phyloP scores from a whole-genome alignment of 106 monocot genomes.

The Dendrobium officinale region DNA sequence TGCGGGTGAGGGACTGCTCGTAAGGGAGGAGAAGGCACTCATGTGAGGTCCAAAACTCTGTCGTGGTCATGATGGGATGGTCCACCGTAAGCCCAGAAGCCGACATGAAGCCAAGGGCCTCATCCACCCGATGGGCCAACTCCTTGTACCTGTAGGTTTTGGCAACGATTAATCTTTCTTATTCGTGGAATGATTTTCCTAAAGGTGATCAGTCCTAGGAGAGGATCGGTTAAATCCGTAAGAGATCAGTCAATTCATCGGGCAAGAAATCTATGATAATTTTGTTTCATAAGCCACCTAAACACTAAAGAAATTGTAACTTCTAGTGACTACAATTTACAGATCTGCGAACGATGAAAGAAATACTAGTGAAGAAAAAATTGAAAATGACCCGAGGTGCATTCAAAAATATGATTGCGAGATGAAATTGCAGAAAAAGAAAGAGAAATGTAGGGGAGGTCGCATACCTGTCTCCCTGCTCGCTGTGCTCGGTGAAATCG shows the following conservation, averaged over 20 bases:
- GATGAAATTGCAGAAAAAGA: too few species aligned
- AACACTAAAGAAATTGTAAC: too few species aligned
- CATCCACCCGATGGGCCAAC: slow-evolving; percentile 58
- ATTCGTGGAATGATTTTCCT: background rate
- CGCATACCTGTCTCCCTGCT: slow-evolving; percentile 22
- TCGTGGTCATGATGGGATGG: slow-evolving; percentile 64
- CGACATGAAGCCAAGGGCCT: slow-evolving; percentile 64
- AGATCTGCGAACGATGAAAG: too few species aligned
- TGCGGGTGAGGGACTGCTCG: slow-evolving; percentile 60
- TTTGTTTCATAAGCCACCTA: too few species aligned
- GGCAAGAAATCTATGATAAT: too few species aligned
- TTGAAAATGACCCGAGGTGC: too few species aligned
- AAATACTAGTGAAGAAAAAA: too few species aligned
- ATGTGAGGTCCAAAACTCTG: slow-evolving; percentile 72
- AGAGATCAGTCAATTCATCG: too few species aligned
- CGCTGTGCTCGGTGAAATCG: slow-evolving; percentile 28
- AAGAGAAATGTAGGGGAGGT: too few species aligned
- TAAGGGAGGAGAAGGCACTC: slow-evolving; percentile 75
- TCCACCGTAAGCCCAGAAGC: slow-evolving; percentile 56
- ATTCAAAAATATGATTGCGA: too few species aligned
- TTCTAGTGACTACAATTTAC: too few species aligned
- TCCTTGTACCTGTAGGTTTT: slow-evolving; percentile 42
- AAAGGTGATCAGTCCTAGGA: background rate
- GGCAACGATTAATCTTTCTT: background rate
- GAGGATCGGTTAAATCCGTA: background rate